These are phyloP conservation scores for Chaetoceros tenuissimus DNA, from an alignment of 108 stramenopile species.

Conservation along the genomic window DNA sequence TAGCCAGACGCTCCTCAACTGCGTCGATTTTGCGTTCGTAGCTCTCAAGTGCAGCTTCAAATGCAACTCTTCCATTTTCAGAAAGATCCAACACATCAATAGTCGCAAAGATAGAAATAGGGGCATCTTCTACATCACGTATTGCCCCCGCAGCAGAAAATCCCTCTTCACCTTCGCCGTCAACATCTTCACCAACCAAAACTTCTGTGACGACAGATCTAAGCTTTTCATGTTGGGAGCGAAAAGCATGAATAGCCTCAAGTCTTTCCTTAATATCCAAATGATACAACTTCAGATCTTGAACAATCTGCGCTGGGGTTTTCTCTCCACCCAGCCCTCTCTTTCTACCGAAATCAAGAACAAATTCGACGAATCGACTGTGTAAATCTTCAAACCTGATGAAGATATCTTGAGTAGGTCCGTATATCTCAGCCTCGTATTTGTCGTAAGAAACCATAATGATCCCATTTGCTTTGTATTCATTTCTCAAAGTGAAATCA, in stretches of 20 bases:
- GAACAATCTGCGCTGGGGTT: conserved; percentile 62
- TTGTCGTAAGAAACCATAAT: conserved; percentile 59
- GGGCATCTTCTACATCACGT: conserved; percentile 61
- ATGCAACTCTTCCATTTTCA: conserved; percentile 46
- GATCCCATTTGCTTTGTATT: conserved; percentile 35
- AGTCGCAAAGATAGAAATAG: conserved; percentile 49
- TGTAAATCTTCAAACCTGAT: conserved; percentile 65
- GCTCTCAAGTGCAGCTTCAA: conserved; percentile 58
- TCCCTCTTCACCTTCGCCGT: conserved; percentile 6
- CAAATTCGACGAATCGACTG: conserved; percentile 61
- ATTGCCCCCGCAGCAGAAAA: conserved; percentile 31
- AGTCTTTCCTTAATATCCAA: conserved; percentile 51
- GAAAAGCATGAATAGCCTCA: conserved; percentile 65
- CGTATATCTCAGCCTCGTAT: conserved; percentile 50
- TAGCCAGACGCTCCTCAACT: conserved; percentile 73
- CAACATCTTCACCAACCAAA: conserved; percentile 41
- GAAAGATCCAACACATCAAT: conserved; percentile 68
- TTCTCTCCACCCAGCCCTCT: conserved; percentile 34
- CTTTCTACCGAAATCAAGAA: conserved; percentile 63
- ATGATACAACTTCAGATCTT: conserved; percentile 67
- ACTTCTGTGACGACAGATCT: conserved; percentile 58
- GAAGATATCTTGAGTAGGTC: conserved; percentile 64
- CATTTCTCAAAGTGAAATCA: conserved; percentile 40
- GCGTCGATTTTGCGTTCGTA: conserved; percentile 81
- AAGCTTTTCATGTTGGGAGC: conserved; percentile 61